phyloP scores from a whole-genome alignment of 768 basidiomycete genomes.

The Hypholoma sublateritium region DNA sequence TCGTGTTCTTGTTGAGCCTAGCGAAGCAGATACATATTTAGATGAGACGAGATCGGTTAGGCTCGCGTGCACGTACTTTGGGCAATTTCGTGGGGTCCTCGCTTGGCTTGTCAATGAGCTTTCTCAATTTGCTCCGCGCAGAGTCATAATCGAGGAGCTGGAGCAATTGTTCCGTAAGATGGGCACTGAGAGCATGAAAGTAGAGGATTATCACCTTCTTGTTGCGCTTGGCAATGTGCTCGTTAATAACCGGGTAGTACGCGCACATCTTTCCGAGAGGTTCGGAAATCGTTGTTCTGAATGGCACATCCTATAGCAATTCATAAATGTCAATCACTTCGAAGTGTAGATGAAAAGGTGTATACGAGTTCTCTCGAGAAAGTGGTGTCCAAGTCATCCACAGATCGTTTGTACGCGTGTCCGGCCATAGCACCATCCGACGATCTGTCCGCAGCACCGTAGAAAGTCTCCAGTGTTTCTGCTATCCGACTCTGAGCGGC shows the following conservation, averaged over 20 bases:
- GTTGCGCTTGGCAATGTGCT: constrained; percentile 90
- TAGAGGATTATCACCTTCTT: constrained; percentile 74
- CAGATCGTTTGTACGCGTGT: constrained; percentile 92
- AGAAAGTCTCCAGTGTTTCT: constrained; percentile 92
- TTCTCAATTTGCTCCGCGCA: constrained; percentile 86
- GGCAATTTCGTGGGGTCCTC: constrained; percentile 93
- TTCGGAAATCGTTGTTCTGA: constrained; percentile 91
- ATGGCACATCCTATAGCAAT: constrained; percentile 77
- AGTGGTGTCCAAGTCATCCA: constrained; percentile 88
- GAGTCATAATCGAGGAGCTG: constrained; percentile 96
- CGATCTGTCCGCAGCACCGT: constrained; percentile 76
- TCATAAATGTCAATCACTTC: not conserved
- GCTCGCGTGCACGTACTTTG: constrained; percentile 44
- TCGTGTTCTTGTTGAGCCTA: constrained; percentile 96
- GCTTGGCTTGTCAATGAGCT: constrained; percentile 86
- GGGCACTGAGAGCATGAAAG: not conserved
- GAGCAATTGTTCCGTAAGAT: not conserved
- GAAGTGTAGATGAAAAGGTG: constrained; percentile 8
- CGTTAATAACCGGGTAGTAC: constrained; percentile 92
- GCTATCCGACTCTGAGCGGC: constrained; percentile 90
- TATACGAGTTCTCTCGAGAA: constrained; percentile 84
- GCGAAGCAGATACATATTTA: not conserved
- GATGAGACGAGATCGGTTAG: not conserved
- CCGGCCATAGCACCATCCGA: constrained; percentile 96
- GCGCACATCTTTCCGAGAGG: constrained; percentile 96